Conservation (phyloP, 2,329 filamentous ascomycete genomes). For the Teratosphaeria viscida region DNA sequence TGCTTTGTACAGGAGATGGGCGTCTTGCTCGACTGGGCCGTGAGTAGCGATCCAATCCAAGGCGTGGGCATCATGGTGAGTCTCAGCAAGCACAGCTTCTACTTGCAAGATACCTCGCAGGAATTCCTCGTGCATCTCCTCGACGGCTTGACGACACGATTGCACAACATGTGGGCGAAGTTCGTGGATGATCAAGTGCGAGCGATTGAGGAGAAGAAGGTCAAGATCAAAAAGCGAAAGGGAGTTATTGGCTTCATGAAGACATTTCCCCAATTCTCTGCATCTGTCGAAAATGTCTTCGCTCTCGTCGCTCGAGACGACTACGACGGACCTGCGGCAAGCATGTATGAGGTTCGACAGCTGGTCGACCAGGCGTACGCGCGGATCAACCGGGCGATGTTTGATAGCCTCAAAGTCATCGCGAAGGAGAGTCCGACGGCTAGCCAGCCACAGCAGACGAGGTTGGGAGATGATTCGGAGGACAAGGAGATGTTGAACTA, state of each 20-base stretch:
- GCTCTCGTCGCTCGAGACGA: conserved; percentile 30
- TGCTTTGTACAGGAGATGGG: conserved; percentile 74
- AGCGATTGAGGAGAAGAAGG: conserved; percentile 94
- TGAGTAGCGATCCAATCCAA: conserved; percentile 76
- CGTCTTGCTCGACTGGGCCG: conserved; percentile 71
- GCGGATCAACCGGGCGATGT: conserved; percentile 88
- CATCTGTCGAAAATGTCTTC: conserved; percentile 76
- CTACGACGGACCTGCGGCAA: conserved; percentile 41
- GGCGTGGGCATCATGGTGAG: conserved; percentile 76
- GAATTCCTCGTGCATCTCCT: conserved; percentile 80
- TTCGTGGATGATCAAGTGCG: conserved; percentile 93
- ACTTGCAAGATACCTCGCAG: conserved; percentile 82
- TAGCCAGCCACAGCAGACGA: conserved; percentile 32
- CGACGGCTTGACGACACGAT: conserved; percentile 57
- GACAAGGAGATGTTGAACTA: conserved; percentile 97
- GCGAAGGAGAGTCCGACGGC: conserved; percentile 60
- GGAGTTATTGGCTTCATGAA: conserved; percentile 93
- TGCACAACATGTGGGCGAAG: conserved; percentile 68
- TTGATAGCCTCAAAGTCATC: conserved; percentile 91
- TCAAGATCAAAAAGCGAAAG: conserved; percentile 97
- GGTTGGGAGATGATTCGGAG: conserved; percentile 53
- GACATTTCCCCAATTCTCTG: conserved; percentile 79
- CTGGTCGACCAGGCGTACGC: conserved; percentile 81
- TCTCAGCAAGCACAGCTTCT: conserved; percentile 66
- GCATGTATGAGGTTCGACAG: conserved; percentile 53